Conservation (phyloP, 78 protist genomes). For the Guillardia theta region DNA sequence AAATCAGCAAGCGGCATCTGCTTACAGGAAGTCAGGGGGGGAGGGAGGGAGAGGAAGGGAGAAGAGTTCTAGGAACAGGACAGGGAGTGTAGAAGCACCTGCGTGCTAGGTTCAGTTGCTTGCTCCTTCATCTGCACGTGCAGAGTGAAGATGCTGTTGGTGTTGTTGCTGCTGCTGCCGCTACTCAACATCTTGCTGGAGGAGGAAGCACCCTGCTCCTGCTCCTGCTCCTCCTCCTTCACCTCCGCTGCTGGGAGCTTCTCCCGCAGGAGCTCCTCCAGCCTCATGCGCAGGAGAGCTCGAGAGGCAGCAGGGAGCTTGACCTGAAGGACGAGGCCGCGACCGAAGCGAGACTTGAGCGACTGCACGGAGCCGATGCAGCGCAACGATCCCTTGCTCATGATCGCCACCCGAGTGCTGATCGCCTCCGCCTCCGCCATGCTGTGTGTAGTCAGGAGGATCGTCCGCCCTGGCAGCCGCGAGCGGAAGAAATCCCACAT, state of each 20-base stretch:
- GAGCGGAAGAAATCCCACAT: constrained; percentile 47
- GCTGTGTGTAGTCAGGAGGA: constrained; percentile 66
- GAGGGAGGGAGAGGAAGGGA: background rate
- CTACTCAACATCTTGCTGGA: no score
- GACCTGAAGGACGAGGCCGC: constrained; percentile 64
- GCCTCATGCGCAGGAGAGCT: background rate
- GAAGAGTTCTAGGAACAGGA: background rate
- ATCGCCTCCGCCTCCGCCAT: constrained; percentile 65
- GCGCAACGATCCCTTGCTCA: constrained; percentile 66
- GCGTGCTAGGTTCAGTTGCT: no score
- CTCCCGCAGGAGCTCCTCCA: background rate
- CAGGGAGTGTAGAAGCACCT: no score
- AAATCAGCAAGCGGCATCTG: background rate
- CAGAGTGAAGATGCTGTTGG: no score
- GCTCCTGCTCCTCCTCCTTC: background rate
- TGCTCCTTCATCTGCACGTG: no score
- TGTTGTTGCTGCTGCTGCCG: no score
- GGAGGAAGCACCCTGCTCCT: background rate
- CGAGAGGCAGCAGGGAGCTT: background rate
- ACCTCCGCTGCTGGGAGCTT: background rate
- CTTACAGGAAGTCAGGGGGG: background rate
- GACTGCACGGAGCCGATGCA: constrained; percentile 13
- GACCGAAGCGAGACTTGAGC: background rate
- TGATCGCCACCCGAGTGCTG: constrained; percentile 73
- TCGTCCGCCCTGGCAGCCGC: background rate